Conservation (phyloP, 148 eudicot species). For the Rhododendron griersonianum region DNA sequence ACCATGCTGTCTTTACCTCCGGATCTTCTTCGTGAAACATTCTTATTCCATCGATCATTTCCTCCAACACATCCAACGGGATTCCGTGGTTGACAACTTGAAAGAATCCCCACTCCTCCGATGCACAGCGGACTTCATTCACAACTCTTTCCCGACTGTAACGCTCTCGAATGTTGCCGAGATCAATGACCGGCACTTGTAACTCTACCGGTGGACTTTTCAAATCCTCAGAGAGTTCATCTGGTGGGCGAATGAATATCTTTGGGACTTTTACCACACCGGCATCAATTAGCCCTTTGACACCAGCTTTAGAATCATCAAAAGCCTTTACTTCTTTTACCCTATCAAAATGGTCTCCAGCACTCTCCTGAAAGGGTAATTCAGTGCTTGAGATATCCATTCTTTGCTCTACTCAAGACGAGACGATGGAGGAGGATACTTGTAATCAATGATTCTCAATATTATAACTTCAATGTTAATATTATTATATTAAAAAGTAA, state of each 20-base stretch:
- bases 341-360: constrained; percentile 16
- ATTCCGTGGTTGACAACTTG: not conserved
- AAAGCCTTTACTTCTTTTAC: constrained; percentile 26
- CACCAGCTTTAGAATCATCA: constrained; percentile 39
- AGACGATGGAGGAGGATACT: not conserved
- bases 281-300: constrained; percentile 26
- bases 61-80: not conserved
- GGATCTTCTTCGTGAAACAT: constrained; percentile 35
- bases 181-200: not conserved
- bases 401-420: not conserved
- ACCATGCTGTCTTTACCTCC: constrained; percentile 22
- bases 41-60: not conserved
- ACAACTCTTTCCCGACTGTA: not conserved
- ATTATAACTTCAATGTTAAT: too few relatives aligned
- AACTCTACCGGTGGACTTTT: not conserved
- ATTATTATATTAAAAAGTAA: too few relatives aligned
- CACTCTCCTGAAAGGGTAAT: not conserved
- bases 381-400: not conserved
- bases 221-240: not conserved
- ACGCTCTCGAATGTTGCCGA: not conserved
- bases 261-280: constrained; percentile 17
- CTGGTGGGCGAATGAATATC: constrained; percentile 28
- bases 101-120: constrained; percentile 1
- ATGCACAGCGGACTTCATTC: constrained; percentile 18
- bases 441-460: too few relatives aligned